These are phyloP conservation scores for Penicillium psychrosexuale DNA, from an alignment of 2,329 filamentous ascomycete genomes.

Conservation along the genomic window DNA sequence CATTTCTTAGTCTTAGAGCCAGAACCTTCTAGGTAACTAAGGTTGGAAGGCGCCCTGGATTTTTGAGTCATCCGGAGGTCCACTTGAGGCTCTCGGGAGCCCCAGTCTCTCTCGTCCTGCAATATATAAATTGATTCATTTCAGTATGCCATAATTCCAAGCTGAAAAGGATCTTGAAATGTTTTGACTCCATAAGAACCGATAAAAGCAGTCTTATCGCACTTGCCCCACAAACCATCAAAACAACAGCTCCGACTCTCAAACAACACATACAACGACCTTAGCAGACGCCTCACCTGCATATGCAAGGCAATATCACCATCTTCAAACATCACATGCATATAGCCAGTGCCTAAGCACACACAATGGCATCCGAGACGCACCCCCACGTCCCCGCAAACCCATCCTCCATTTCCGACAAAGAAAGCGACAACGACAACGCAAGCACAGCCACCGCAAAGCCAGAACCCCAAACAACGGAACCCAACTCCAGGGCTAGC, in stretches of 20 bases:
- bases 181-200: not conserved
- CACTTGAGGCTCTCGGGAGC: no score
- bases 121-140: not conserved
- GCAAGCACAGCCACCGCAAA: slow-evolving; percentile 2
- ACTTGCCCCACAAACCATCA: not conserved
- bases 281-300: not conserved
- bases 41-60: no score
- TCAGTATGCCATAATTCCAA: not conserved
- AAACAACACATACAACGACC: not conserved
- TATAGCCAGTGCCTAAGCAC: not conserved
- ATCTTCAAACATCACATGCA: not conserved
- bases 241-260: not conserved
- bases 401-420: not conserved
- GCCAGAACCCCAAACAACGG: not conserved
- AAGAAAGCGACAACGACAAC: slow-evolving; percentile 1
- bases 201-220: not conserved
- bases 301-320: not conserved
- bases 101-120: not conserved
- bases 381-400: not conserved
- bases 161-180: no score
- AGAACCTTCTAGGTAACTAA: not conserved
- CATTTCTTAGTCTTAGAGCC: no score
- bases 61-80: not conserved
- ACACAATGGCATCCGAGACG: not conserved
- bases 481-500: slow-evolving; percentile 10